phyloP scores from a whole-genome alignment of 805 yeast species.

The Zygosaccharomyces bisporus region DNA sequence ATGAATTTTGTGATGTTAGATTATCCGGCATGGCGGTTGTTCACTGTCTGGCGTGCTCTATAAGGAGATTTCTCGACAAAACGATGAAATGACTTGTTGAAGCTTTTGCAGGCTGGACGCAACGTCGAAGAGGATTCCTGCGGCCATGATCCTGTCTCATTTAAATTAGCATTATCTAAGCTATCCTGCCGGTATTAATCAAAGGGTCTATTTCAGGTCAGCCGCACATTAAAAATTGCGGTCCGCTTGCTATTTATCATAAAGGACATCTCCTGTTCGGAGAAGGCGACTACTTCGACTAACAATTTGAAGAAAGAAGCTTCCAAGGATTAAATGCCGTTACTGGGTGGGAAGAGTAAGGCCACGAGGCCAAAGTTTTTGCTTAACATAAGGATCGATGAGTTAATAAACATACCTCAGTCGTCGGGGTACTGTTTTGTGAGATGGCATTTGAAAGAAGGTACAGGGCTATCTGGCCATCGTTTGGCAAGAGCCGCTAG shows the following conservation, averaged over 20 bases:
- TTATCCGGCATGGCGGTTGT: no score
- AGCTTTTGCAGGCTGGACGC: no score
- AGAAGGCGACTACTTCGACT: neutral
- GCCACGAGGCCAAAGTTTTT: conserved; percentile 57
- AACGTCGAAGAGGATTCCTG: no score
- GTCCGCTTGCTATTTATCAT: neutral
- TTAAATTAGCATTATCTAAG: no score
- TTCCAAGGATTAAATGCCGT: conserved; percentile 7
- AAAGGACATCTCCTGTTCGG: neutral
- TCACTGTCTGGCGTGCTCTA: no score
- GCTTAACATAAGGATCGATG: conserved; percentile 55
- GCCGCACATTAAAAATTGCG: neutral
- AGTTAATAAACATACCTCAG: conserved; percentile 82
- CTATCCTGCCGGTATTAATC: neutral
- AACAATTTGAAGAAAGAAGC: neutral
- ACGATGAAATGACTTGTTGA: no score
- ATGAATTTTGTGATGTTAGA: no score
- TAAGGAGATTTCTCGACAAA: no score
- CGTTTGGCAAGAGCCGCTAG: conserved; percentile 6
- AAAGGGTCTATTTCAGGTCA: neutral
- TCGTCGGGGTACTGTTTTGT: conserved; percentile 64
- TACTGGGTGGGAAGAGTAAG: conserved; percentile 22
- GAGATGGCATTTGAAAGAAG: conserved; percentile 57
- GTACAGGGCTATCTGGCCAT: conserved; percentile 29
- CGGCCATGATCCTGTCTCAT: no score